These are phyloP conservation scores for Papilionanthe hybrid DNA, from an alignment of 116 monocot species.

Conservation along the genomic window DNA sequence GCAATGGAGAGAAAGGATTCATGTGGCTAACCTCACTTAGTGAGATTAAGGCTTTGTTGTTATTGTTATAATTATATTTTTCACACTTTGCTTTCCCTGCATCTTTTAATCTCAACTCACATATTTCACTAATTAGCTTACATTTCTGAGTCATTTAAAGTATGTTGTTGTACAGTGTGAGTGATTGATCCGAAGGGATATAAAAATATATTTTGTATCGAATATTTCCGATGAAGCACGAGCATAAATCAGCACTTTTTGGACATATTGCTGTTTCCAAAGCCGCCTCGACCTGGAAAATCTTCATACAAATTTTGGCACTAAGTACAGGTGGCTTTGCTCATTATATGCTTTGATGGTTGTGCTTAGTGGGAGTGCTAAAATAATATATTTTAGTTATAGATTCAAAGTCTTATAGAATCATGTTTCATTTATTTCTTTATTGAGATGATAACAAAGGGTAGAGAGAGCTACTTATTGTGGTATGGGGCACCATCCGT, in stretches of 20 bases:
- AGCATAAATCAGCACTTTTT: background rate
- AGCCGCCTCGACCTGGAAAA: background rate
- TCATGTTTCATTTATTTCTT: background rate
- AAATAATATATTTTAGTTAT: background rate
- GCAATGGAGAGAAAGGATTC: too few species aligned
- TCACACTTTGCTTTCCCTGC: too few species aligned
- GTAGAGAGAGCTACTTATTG: background rate
- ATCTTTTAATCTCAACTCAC: too few species aligned
- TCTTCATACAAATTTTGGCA: background rate
- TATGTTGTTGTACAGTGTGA: too few species aligned
- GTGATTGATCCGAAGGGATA: too few species aligned
- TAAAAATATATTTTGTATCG: too few species aligned
- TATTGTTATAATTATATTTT: too few species aligned
- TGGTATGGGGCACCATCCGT: background rate
- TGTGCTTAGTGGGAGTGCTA: background rate
- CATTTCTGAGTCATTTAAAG: too few species aligned
- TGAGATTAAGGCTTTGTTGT: too few species aligned
- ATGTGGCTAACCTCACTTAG: too few species aligned
- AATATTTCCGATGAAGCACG: too few species aligned
- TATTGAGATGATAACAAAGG: background rate
- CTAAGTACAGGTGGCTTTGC: background rate
- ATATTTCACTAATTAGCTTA: too few species aligned
- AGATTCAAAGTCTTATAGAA: background rate
- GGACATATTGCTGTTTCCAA: background rate
- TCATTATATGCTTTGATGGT: background rate